These are phyloP conservation scores for Populus trichocarpa DNA, from an alignment of 441 rosid genomes.

Conservation along the genomic window DNA sequence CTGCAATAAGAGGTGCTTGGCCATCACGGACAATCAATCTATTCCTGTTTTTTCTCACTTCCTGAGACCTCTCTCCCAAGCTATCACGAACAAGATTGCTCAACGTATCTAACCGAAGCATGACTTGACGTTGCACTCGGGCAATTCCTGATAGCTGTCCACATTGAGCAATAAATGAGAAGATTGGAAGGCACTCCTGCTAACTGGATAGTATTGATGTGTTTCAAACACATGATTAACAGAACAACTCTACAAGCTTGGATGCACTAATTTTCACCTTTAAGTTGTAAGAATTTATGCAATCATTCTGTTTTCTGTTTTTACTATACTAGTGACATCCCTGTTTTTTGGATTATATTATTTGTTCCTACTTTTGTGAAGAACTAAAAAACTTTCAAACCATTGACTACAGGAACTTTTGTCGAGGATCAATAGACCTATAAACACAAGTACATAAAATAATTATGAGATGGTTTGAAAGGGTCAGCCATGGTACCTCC, in stretches of 20 bases:
- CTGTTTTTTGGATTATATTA: not conserved
- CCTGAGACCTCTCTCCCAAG: conserved; percentile 40
- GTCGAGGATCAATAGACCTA: not conserved
- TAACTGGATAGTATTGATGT: not conserved
- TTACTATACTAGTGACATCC: not conserved
- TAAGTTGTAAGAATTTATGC: not conserved
- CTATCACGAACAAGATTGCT: conserved; percentile 53
- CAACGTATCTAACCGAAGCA: conserved; percentile 69
- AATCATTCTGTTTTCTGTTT: not conserved
- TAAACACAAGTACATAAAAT: not conserved
- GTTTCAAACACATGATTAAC: not conserved
- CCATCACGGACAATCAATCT: conserved; percentile 21
- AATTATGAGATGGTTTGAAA: not conserved
- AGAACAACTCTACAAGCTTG: not conserved
- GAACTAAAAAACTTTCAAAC: not conserved
- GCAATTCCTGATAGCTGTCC: conserved; percentile 54
- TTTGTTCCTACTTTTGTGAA: not conserved
- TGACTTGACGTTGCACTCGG: conserved; percentile 77
- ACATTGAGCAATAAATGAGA: conserved; percentile 13
- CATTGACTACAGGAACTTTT: not conserved
- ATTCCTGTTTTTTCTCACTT: conserved; percentile 33
- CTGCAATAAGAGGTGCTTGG: conserved; percentile 49
- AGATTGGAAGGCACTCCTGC: not conserved
- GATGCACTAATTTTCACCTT: not conserved
- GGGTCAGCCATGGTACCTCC: conserved; percentile 49